These are phyloP conservation scores for Zangia roseola DNA, from an alignment of 768 basidiomycete species.

Conservation along the genomic window DNA sequence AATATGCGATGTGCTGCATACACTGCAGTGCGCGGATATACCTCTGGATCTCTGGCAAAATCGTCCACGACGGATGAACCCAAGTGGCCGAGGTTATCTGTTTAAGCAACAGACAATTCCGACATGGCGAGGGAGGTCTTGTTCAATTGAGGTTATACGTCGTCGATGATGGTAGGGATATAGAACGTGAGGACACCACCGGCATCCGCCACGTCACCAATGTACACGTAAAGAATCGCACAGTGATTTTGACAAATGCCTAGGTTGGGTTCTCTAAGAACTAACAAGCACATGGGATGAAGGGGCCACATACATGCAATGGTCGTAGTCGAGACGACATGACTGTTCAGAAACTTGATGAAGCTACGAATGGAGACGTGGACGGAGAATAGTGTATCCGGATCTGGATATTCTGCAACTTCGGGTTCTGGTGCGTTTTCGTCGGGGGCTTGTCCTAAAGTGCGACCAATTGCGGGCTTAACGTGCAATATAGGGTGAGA, in stretches of 20 bases:
- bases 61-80: too few species aligned
- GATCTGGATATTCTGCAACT: conserved; percentile 45
- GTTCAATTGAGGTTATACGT: conserved; percentile 45
- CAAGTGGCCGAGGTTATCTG: too few species aligned
- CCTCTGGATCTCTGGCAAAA: too few species aligned
- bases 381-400: conserved; percentile 59
- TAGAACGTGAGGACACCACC: conserved; percentile 89
- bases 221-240: conserved; percentile 86
- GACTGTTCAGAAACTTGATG: conserved; percentile 76
- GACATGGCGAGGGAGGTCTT: neutral
- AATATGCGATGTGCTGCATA: neutral
- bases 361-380: conserved; percentile 73
- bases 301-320: conserved; percentile 68
- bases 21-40: too few species aligned
- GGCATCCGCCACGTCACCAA: conserved; percentile 73
- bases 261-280: conserved; percentile 26
- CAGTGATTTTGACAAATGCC: conserved; percentile 83
- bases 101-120: neutral
- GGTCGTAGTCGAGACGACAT: conserved; percentile 78
- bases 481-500: neutral
- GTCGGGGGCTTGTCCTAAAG: conserved; percentile 27
- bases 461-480: conserved; percentile 1
- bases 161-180: conserved; percentile 75
- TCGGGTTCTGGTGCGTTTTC: conserved; percentile 34
- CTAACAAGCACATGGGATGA: neutral